A percentile compares a stretch with the other conserved stretches of the same genome.
phyloP scores from a whole-genome alignment of 1,139 yeast species.

The Debaryomyces sp. region DNA sequence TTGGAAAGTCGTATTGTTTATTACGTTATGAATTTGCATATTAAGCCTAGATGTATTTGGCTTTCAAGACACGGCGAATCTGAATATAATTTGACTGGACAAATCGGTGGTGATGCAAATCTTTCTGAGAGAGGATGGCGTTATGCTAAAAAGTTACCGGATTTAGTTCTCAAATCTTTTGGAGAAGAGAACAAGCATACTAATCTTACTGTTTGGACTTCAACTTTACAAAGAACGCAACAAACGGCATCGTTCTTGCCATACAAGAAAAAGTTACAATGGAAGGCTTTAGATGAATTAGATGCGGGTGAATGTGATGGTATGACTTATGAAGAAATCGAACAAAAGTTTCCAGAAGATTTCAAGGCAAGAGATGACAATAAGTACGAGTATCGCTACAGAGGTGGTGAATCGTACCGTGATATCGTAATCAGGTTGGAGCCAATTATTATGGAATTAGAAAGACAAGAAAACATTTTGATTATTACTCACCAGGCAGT shows the following conservation, averaged over 20 bases:
- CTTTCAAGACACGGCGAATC: conserved; percentile 96
- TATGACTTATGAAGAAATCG: conserved; percentile 30
- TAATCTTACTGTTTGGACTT: conserved; percentile 92
- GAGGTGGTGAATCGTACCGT: conserved; percentile 96
- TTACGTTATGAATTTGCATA: conserved; percentile 93
- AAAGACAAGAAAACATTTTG: conserved; percentile 92
- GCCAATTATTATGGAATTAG: conserved; percentile 97
- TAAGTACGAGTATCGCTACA: conserved; percentile 91
- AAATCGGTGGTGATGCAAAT: conserved; percentile 94
- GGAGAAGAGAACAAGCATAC: conserved; percentile 65
- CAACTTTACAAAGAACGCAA: conserved; percentile 88
- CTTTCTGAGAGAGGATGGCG: conserved; percentile 83
- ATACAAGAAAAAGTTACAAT: conserved; percentile 74
- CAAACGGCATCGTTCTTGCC: conserved; percentile 88
- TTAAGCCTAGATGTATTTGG: conserved; percentile 90
- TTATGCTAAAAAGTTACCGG: conserved; percentile 84
- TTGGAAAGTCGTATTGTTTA: conserved; percentile 92
- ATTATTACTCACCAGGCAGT: conserved; percentile 99
- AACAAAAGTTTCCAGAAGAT: conserved; percentile 84
- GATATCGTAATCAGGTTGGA: conserved; percentile 94
- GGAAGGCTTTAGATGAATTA: conserved; percentile 97
- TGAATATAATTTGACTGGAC: conserved; percentile 87
- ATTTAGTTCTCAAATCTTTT: conserved; percentile 70
- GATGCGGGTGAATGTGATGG: conserved; percentile 99
- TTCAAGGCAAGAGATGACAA: conserved; percentile 94